Evolutionary conservation across 331 rosid species (phyloP).

Genomic region (Quercus lobata): DNA sequence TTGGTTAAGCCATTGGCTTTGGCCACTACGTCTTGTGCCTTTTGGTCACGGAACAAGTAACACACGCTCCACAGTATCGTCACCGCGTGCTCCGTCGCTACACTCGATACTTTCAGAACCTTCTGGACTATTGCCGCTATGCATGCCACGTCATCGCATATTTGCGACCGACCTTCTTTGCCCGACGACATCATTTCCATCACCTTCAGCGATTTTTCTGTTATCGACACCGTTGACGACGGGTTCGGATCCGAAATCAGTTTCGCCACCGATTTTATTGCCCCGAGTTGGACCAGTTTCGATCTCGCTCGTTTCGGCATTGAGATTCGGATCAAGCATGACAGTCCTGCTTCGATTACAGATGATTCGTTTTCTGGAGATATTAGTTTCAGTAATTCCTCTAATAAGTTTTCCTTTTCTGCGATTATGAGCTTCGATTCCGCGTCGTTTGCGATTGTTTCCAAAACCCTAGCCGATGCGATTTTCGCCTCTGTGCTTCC

Average conservation of each 20-base stretch:
- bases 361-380: conserved; percentile 41
- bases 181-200: conserved; percentile 68
- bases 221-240: conserved; percentile 20
- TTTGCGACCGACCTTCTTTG: conserved; percentile 67
- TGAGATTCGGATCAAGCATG: conserved; percentile 58
- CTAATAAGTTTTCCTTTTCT: conserved; percentile 58
- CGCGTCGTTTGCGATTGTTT: conserved; percentile 42
- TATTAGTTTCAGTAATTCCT: conserved; percentile 43
- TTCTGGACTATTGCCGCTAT: conserved; percentile 61
- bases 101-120: conserved; percentile 58
- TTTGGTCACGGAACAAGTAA: conserved; percentile 55
- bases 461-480: conserved; percentile 58
- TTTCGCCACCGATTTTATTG: conserved; percentile 36
- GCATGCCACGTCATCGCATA: conserved; percentile 49
- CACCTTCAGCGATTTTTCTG: conserved; percentile 61
- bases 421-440: conserved; percentile 64
- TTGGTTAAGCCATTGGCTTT: conserved; percentile 79
- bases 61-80: conserved; percentile 88
- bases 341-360: conserved; percentile 48
- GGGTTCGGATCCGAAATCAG: conserved; percentile 35
- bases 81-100: conserved; percentile 82
- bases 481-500: conserved; percentile 45
- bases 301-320: conserved; percentile 42
- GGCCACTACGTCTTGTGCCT: conserved; percentile 65
- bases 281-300: conserved; percentile 52